These are phyloP conservation scores for Colletotrichum caudatum DNA, from an alignment of 2,329 filamentous ascomycete genomes.

Conservation along the genomic window DNA sequence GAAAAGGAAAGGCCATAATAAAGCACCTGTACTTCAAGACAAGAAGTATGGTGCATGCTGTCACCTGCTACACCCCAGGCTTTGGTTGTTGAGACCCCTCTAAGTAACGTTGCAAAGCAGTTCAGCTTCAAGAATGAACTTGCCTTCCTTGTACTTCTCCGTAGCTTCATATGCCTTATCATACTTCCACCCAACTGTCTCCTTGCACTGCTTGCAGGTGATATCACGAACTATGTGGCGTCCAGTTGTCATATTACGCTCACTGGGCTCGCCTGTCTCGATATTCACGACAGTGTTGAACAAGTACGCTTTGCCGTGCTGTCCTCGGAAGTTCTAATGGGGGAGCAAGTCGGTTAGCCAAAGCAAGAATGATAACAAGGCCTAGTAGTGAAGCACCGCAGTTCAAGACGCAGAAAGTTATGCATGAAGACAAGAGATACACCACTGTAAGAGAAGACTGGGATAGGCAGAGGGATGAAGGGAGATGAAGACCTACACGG, in stretches of 20 bases:
- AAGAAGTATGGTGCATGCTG: neutral
- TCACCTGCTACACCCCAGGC: too few relatives aligned
- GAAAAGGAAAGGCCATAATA: neutral
- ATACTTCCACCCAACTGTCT: conserved; percentile 98
- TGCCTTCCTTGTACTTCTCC: conserved; percentile 99
- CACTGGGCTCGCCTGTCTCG: conserved; percentile 82
- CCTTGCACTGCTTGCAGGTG: conserved; percentile 88
- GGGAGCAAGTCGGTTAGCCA: neutral
- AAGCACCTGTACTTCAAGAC: too few relatives aligned
- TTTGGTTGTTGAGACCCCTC: conserved; percentile 17
- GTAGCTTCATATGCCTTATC: conserved; percentile 92
- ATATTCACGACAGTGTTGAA: conserved; percentile 96
- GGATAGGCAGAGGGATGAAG: neutral
- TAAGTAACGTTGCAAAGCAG: conserved; percentile 82
- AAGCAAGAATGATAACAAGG: too few relatives aligned
- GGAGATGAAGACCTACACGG: conserved; percentile 69
- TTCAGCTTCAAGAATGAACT: conserved; percentile 95
- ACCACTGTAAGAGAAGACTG: too few relatives aligned
- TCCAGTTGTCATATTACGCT: conserved; percentile 98
- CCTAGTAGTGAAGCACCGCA: neutral
- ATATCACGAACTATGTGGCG: conserved; percentile 96
- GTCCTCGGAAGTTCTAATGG: conserved; percentile 91
- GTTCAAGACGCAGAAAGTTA: conserved; percentile 2
- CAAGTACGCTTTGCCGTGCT: conserved; percentile 97
- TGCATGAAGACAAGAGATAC: neutral